phyloP scores from a whole-genome alignment of 148 eudicot species.

The Pharnaceum exiguum region DNA sequence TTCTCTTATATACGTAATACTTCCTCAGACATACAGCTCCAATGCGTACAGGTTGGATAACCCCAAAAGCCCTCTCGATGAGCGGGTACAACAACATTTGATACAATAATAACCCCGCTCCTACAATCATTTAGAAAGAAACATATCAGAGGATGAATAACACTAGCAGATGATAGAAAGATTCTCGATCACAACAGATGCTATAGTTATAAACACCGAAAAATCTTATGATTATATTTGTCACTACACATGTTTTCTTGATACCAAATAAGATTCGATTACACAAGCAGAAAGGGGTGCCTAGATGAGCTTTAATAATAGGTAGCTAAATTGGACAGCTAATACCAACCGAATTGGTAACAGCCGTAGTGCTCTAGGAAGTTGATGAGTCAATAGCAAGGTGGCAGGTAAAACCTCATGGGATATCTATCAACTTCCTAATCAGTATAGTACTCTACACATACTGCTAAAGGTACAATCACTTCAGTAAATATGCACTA shows the following conservation, averaged over 20 bases:
- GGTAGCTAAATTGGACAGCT: too few relatives aligned
- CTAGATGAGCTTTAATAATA: too few relatives aligned
- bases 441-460: not conserved
- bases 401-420: too few relatives aligned
- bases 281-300: slow-evolving; percentile 18
- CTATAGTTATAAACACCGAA: too few relatives aligned
- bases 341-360: too few relatives aligned
- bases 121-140: slow-evolving; percentile 12
- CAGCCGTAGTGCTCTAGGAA: too few relatives aligned
- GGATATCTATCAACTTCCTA: too few relatives aligned
- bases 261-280: not conserved
- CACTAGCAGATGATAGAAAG: not conserved
- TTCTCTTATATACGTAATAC: not conserved
- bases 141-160: slow-evolving; percentile 5
- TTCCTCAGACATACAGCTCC: slow-evolving; percentile 30
- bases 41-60: slow-evolving; percentile 29
- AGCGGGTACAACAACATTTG: slow-evolving; percentile 41
- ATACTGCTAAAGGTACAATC: not conserved
- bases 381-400: too few relatives aligned
- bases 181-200: not conserved
- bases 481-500: too few relatives aligned
- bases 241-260: too few relatives aligned
- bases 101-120: slow-evolving; percentile 32
- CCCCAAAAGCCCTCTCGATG: slow-evolving; percentile 34
- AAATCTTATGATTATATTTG: too few relatives aligned